Percentiles rank a stretch among this genome's conserved stretches.
Evolutionary conservation across 805 yeast species (phyloP).

Genomic region (Metschnikowia peoriensis): DNA sequence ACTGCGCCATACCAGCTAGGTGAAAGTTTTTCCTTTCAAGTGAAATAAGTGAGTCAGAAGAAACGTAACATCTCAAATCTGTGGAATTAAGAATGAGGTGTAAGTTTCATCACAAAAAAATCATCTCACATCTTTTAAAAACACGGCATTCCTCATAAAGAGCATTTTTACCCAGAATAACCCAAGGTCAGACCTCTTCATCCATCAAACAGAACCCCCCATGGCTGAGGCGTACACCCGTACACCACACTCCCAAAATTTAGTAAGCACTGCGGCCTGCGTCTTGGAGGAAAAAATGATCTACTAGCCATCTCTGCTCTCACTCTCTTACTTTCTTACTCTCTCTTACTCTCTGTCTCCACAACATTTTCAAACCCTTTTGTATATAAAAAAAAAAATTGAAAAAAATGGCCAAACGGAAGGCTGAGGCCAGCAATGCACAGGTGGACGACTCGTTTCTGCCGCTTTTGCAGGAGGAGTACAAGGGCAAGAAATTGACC

Average conservation of each 20-base stretch:
- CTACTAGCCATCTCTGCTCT: constrained; percentile 1
- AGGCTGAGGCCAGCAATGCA: constrained; percentile 10
- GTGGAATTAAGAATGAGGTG: no score
- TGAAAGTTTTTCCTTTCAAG: not conserved
- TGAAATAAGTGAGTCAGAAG: no score
- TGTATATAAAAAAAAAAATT: not conserved
- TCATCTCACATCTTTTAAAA: no score
- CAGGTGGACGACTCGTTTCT: constrained; percentile 59
- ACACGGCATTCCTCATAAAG: no score
- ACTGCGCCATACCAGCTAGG: constrained; percentile 73
- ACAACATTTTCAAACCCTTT: not conserved
- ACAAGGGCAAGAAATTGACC: constrained; percentile 80
- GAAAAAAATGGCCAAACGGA: constrained; percentile 15
- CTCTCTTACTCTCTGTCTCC: not conserved
- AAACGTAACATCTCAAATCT: no score
- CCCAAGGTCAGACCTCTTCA: no score
- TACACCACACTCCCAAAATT: constrained; percentile 9
- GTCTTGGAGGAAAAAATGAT: constrained; percentile 3
- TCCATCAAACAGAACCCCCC: no score
- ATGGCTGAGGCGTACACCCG: constrained; percentile 10
- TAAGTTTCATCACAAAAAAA: no score
- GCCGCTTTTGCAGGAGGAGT: constrained; percentile 75
- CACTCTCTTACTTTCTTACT: not conserved
- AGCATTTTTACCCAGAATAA: no score
- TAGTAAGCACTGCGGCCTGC: not conserved